phyloP scores from a whole-genome alignment of 2,329 filamentous ascomycete genomes.

The Ceratocystis variospora region DNA sequence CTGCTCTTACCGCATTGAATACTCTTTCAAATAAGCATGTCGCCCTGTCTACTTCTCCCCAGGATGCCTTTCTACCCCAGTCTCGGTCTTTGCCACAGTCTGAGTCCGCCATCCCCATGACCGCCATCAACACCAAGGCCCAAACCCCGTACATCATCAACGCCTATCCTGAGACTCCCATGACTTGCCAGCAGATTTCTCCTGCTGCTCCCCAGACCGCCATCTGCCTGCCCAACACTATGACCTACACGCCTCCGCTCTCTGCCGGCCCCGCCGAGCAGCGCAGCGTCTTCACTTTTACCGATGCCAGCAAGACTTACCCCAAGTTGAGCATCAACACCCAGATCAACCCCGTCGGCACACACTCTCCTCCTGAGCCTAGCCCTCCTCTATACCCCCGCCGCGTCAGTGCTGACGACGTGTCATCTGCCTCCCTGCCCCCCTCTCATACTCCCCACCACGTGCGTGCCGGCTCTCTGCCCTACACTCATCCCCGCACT shows the following conservation, averaged over 20 bases:
- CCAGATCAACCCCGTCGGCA: conserved; percentile 12
- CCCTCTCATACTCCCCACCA: conserved; percentile 35
- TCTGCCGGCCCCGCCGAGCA: conserved; percentile 39
- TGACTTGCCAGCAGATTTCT: conserved; percentile 38
- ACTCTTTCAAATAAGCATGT: conserved; percentile 50
- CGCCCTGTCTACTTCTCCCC: conserved; percentile 27
- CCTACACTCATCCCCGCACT: conserved; percentile 44
- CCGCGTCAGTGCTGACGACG: conserved; percentile 7
- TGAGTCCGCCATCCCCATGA: conserved; percentile 12
- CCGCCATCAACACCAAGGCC: conserved; percentile 16
- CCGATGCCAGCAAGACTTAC: conserved; percentile 4
- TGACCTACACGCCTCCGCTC: conserved; percentile 46
- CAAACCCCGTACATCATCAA: conserved; percentile 27
- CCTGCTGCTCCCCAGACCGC: conserved; percentile 30
- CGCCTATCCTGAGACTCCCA: conserved; percentile 39
- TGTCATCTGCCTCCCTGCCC: conserved; percentile 28
- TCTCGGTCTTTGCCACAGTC: not conserved
- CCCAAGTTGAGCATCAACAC: conserved; percentile 20
- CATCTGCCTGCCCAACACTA: conserved; percentile 39
- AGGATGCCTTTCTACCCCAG: not conserved
- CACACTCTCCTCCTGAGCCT: conserved; percentile 7
- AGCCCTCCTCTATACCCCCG: conserved; percentile 5
- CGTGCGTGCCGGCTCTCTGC: conserved; percentile 27
- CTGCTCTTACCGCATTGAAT: conserved; percentile 50
- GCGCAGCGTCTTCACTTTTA: conserved; percentile 16